Conservation (phyloP, 1,284 basidiomycete species). For the Malassezia dermatis region DNA sequence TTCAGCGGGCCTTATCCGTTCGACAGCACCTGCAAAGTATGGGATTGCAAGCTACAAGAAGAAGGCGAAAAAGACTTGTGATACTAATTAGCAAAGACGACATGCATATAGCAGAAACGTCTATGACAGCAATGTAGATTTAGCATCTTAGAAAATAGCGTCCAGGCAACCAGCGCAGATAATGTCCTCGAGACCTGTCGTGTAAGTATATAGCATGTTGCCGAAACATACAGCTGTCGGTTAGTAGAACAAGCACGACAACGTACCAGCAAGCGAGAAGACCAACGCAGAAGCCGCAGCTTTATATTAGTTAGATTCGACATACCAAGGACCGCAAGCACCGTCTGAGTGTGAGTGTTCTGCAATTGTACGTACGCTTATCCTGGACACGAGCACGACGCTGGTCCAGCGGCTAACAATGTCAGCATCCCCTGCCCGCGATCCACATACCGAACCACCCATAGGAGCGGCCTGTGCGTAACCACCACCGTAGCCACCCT, state of each 20-base stretch:
- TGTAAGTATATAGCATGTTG: not conserved
- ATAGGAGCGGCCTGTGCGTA: constrained; percentile 11
- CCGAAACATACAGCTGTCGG: constrained; percentile 1
- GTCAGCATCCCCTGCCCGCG: not conserved
- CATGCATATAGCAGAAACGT: not conserved
- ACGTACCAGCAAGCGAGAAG: constrained; percentile 18
- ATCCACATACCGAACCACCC: constrained; percentile 14
- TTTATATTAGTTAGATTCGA: not conserved
- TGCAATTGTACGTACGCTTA: constrained; percentile 13
- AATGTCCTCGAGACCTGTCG: constrained; percentile 18
- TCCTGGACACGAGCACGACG: constrained; percentile 14
- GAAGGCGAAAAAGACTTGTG: not conserved
- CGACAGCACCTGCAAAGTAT: not conserved
- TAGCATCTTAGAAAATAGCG: constrained; percentile 11
- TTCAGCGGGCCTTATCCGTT: not conserved
- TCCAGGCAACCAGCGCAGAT: constrained; percentile 19
- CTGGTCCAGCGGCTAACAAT: constrained; percentile 4
- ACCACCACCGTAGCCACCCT: constrained; percentile 12
- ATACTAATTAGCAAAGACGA: not conserved
- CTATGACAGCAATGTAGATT: not conserved
- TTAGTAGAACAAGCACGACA: not conserved
- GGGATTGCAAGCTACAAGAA: not conserved
- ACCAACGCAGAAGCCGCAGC: constrained; percentile 16
- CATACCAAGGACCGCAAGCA: constrained; percentile 18
- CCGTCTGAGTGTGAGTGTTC: constrained; percentile 11